A percentile compares a stretch with the other conserved stretches of the same genome.
phyloP scores from a whole-genome alignment of 768 basidiomycete genomes.

The Lentinula detonsa region DNA sequence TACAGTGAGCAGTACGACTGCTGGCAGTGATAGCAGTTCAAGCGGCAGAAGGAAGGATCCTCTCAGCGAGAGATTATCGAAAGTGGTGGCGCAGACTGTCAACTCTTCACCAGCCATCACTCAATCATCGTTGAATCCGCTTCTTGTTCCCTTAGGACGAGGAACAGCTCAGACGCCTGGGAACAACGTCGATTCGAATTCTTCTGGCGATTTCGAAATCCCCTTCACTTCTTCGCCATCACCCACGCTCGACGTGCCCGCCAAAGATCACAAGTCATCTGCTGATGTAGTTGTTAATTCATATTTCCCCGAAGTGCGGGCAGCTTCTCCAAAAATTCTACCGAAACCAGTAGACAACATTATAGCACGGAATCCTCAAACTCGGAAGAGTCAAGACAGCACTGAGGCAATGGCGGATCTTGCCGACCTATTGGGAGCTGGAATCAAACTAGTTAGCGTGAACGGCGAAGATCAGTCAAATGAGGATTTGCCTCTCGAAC shows the following conservation, averaged over 20 bases:
- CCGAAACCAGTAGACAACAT: background rate
- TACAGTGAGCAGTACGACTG: background rate
- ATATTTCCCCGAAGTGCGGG: background rate
- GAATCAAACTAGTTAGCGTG: constrained; percentile 33
- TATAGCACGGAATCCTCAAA: background rate
- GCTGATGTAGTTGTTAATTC: background rate
- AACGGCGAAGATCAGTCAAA: constrained; percentile 25
- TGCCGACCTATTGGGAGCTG: constrained; percentile 34
- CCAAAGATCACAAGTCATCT: background rate
- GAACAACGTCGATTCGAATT: background rate
- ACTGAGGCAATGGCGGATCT: constrained; percentile 31
- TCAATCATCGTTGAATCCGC: background rate
- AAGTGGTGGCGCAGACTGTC: constrained; percentile 25
- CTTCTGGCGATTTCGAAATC: background rate
- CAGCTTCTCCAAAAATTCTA: background rate
- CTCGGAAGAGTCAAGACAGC: constrained; percentile 1
- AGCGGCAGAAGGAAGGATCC: constrained; percentile 24
- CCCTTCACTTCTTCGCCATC: background rate
- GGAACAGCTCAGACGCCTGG: background rate
- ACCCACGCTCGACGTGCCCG: background rate
- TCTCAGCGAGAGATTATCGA: constrained; percentile 36
- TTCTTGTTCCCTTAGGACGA: background rate
- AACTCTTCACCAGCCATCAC: constrained; percentile 4
- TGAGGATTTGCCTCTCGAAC: constrained; percentile 7
- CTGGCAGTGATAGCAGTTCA: background rate